Evolutionary conservation across 352 stramenopile genomes (phyloP).

Genomic region (Pythium vanterpoolii): DNA sequence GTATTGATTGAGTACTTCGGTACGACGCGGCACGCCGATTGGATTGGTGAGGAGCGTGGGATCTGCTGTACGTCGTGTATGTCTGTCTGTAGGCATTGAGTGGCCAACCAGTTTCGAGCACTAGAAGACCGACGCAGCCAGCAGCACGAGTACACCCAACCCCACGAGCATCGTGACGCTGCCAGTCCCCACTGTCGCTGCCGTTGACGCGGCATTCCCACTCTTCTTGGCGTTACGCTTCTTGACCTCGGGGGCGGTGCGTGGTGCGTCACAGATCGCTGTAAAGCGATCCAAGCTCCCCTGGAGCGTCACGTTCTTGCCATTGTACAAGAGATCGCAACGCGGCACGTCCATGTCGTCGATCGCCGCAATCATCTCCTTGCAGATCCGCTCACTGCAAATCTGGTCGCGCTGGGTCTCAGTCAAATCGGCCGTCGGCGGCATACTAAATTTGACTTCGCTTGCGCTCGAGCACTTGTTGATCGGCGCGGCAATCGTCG

Average conservation of each 20-base stretch:
- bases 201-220: background rate
- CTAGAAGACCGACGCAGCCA: constrained; percentile 6
- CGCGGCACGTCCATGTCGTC: constrained; percentile 55
- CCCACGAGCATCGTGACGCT: background rate
- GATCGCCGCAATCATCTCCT: constrained; percentile 47
- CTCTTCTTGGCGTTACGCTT: constrained; percentile 20
- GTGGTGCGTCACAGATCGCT: constrained; percentile 32
- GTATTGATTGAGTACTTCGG: background rate
- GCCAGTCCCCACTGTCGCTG: background rate
- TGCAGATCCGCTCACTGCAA: constrained; percentile 42
- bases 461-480: constrained; percentile 37
- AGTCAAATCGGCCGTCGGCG: constrained; percentile 28
- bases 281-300: constrained; percentile 43
- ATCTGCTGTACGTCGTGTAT: background rate
- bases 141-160: background rate
- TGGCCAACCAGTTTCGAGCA: background rate
- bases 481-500: constrained; percentile 25
- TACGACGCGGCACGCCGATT: too few relatives aligned
- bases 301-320: constrained; percentile 54
- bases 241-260: constrained; percentile 38
- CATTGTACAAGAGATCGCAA: constrained; percentile 43
- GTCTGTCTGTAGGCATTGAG: background rate
- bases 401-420: constrained; percentile 29
- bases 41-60: background rate
- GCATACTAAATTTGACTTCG: constrained; percentile 40